phyloP scores from a whole-genome alignment of 192 early-diverging fungal genomes.

The Backusella macrospora region DNA sequence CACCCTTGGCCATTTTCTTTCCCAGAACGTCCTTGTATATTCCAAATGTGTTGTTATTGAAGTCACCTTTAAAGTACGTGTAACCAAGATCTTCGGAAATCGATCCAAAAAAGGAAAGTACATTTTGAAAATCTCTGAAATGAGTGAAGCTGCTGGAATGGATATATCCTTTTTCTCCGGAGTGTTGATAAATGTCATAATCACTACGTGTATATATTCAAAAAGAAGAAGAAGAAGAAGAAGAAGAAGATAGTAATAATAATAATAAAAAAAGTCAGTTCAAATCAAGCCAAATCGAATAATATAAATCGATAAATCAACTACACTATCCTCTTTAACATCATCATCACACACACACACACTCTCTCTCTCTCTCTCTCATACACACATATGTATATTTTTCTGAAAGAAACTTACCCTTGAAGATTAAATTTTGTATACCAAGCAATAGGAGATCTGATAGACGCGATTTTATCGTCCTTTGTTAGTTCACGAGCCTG shows the following conservation, averaged over 20 bases:
- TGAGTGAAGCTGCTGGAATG: constrained; percentile 52
- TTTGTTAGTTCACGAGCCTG: constrained; percentile 37
- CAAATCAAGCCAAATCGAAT: too few species aligned
- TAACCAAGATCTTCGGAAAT: constrained; percentile 49
- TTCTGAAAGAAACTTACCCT: constrained; percentile 34
- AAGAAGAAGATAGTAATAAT: neutral
- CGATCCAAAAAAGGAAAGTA: constrained; percentile 43
- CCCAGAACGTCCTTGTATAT: constrained; percentile 50
- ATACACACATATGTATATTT: constrained; percentile 7
- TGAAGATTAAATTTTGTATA: constrained; percentile 39
- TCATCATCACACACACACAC: neutral
- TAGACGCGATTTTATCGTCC: constrained; percentile 41
- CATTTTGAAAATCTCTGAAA: constrained; percentile 44
- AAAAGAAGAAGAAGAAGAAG: neutral
- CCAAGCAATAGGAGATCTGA: constrained; percentile 40
- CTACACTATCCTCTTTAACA: too few species aligned
- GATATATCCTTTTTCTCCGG: constrained; percentile 45
- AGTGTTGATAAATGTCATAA: constrained; percentile 47
- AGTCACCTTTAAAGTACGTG: constrained; percentile 53
- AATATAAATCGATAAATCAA: too few species aligned
- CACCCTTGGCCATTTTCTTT: constrained; percentile 30
- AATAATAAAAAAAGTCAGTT: neutral
- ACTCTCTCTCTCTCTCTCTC: neutral
- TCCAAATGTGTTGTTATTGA: constrained; percentile 33
- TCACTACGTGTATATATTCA: constrained; percentile 25